Conservation (phyloP, 345 rosid genomes). For the Bruguiera gymnorhiza region DNA sequence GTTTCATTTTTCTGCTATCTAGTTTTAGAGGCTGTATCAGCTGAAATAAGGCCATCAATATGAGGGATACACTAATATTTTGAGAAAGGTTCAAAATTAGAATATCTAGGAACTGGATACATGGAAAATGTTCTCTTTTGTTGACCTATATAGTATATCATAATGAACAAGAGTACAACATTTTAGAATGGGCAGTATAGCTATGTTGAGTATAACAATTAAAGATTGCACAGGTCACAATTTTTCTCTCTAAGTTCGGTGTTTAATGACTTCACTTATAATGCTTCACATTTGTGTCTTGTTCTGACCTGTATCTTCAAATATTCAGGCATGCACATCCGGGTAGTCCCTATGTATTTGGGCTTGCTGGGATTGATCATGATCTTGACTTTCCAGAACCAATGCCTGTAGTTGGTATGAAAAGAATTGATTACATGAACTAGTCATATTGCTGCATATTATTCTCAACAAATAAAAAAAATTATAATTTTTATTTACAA, state of each 20-base stretch:
- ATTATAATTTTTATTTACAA: neutral
- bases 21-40: too few species aligned
- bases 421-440: neutral
- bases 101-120: too few species aligned
- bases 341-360: constrained; percentile 97
- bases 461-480: neutral
- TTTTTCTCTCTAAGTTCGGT: neutral
- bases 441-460: neutral
- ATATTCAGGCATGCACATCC: constrained; percentile 95
- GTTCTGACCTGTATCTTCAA: constrained; percentile 42
- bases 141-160: too few species aligned
- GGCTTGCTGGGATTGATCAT: constrained; percentile 92
- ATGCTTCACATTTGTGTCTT: constrained; percentile 13
- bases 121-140: too few species aligned
- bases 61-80: too few species aligned
- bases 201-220: neutral
- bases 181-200: too few species aligned
- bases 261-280: too few species aligned
- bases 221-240: neutral
- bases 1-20: too few species aligned
- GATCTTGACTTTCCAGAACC: constrained; percentile 99
- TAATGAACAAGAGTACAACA: too few species aligned
- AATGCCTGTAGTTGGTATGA: constrained; percentile 90
- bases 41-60: too few species aligned
- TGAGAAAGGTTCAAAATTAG: too few species aligned